Evolutionary conservation across 345 rosid species (phyloP), one percentile per base, ranked within the genome.

Genomic region (Jatropha curcas): DNA sequence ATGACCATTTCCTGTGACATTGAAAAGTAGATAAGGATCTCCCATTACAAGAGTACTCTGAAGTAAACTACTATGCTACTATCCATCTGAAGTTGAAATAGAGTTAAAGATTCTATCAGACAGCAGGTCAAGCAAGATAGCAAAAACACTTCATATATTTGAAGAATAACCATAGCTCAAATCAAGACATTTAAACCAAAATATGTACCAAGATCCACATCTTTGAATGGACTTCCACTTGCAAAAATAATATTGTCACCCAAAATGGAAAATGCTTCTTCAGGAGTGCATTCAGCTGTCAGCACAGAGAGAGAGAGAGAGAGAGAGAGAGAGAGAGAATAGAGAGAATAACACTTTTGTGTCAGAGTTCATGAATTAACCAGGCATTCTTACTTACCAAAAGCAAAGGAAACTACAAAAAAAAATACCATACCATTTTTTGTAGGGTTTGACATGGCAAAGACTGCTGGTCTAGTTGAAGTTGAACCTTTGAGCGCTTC

Each of bases 381-480:
- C 72, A 14, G 37, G 53, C 34, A 41, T 28, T 67, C 31, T 50
- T 52, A 27, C 39, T 7, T 56, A 27, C 70, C 12, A 67, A 65
- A 63, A 51, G 20, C 14, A 68, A 57, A 35, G 22, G 67, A 27
- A 30, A 39, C 17, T 33, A 50, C 13, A 64, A 37, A 51, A 59
- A n/a, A 48, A 48, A 50, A 61, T 57, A 58, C 28, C 70, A 10
- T 82, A 92, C 98, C 99, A 81, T 92, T 90, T 73, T 87, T 92
- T 35, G 98, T 92, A 34, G 98, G 99, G 77, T 95, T 95, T 78
- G 99, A 95, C 99, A 95, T 95, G 37, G 98, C 96, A 87, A 95
- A 95, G 71, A 95, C 86, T 74, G 99, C 99, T 72, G 98, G 98
- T 77, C 97, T 92, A 55, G 97, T 89, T 58, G 99, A 92, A 57